Evolutionary conservation across 495 filamentous ascomycete genomes (phyloP), one percentile per base, ranked within the genome.

Genomic region (Hyaloscypha hepaticicola): DNA sequence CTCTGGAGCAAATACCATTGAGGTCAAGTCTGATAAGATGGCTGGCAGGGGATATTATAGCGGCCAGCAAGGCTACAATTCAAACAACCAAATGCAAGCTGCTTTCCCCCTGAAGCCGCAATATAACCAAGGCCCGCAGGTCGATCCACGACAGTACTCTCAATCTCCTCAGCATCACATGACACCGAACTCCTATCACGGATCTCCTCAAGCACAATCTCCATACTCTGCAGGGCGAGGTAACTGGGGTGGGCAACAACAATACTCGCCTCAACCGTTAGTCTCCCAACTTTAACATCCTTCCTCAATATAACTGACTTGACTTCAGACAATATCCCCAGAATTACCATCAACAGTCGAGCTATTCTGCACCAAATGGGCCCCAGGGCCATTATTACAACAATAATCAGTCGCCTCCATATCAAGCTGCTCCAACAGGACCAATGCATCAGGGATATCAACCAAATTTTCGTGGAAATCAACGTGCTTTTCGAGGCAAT

Each of bases 131-230:
- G 70, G 25, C 56, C 72, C 41, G 66, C 70, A 64, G 21, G 61
- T 67, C 49, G 80, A 83, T 62, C 75, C 76, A 22, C 76, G 81
- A 31, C 79, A 82, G 50, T 83, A 85, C 69, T 78, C 83, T 28
- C 80, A 81, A 31, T 86, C 87, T 24, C 81, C 87, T 6, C 83
- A 85, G 21, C 83, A 85, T 56, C 76, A 76, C 45, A 85, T 82
- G 29, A 82, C 87, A 58, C 70, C 70, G 12, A 58, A 50, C 31
- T 72, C 70, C 9, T 66, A 68, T 34, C 80, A 77, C 58, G 84
- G 82, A 25, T 92, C 88, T 11, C 89, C 90, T 38, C 84, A 84
- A 45, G 80, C 84, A 9, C 80, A 83, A 55, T 92, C 89, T 27
- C 87, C 89, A 1, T 88, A 88, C 73, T 77, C 75, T 41, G 74